Conservation (phyloP, 345 rosid species). For the Sonneratia alba region DNA sequence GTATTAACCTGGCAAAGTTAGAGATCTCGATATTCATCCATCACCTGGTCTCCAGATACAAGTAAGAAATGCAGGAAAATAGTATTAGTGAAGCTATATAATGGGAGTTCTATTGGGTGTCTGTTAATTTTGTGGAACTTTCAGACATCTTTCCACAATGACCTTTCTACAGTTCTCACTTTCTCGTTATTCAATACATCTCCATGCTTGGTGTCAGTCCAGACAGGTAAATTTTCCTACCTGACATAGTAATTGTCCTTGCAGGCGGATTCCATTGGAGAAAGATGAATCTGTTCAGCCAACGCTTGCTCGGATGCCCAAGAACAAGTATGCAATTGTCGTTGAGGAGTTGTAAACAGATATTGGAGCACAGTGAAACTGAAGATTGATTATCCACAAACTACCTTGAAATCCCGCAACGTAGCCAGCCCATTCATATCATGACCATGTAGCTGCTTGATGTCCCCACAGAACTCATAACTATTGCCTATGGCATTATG, state of each 20-base stretch:
- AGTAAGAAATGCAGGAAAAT: conserved; percentile 23
- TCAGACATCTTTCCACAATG: no score
- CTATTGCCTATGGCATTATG: not conserved
- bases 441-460: not conserved
- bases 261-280: conserved; percentile 49
- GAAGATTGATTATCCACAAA: not conserved
- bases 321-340: conserved; percentile 34
- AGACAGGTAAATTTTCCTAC: not conserved
- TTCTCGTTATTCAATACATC: no score
- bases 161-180: no score
- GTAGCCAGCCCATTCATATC: not conserved
- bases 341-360: conserved; percentile 28
- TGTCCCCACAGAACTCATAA: not conserved
- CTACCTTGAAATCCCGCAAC: not conserved
- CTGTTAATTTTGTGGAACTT: no score
- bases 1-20: conserved; percentile 58
- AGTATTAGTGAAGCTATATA: not conserved
- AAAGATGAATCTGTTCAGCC: conserved; percentile 48
- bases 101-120: no score
- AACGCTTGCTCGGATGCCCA: conserved; percentile 55
- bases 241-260: not conserved
- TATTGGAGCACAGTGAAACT: not conserved
- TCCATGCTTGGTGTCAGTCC: not conserved
- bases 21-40: conserved; percentile 58
- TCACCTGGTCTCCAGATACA: conserved; percentile 49